Base-by-base conservation (phyloP, 306 rosid species). In the Vigna nakashimae region DNA sequence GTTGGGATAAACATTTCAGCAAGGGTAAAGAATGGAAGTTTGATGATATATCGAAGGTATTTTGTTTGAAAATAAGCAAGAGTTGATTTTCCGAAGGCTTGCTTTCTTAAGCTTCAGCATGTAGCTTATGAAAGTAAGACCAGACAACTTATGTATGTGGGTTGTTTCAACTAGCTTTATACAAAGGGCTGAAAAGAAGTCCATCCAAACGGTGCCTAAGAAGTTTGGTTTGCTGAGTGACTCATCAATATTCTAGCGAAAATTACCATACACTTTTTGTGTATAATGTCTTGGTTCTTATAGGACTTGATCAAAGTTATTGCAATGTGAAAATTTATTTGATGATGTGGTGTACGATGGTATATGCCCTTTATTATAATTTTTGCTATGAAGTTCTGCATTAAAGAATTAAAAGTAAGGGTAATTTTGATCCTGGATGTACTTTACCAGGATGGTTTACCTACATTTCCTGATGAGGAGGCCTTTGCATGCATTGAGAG, bases 401-500 rank as follows among this genome's bases (percentile, higher is more conserved):
- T 71, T 28, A 58, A 69, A 62, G 64, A 36, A 12, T 82, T 34
- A 63, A 62, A 80, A 75, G 59, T 38, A 58, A 57, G 43, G 22
- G 57, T 38, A 58, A 34, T 2, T 51, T 73, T 76, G 30, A 24
- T 67, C 17, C 8, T 62, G 24, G 5, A 26, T 46, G 26, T 70
- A 22, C 64, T 63, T 81, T 84, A 66, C 65, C 90, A 93, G 98
- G 97, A 93, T 86, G 91, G 91, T 55, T 84, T 93, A 81, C 97
- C 95, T 1, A 93, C 98, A 24, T 93, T 91, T 86, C 98, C 97
- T 12, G 91, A 91, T 40, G 90, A 78, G 60, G 97, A 93, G 82
- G 98, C 98, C 26, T 93, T 93, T 80, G 78, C 88, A 5, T 91
- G 97, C 88, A 89, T 93, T 32, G 98, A 93, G 83, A 86, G 58